Conservation (phyloP, 2,329 filamentous ascomycete genomes). For the Macrophomina tecta region DNA sequence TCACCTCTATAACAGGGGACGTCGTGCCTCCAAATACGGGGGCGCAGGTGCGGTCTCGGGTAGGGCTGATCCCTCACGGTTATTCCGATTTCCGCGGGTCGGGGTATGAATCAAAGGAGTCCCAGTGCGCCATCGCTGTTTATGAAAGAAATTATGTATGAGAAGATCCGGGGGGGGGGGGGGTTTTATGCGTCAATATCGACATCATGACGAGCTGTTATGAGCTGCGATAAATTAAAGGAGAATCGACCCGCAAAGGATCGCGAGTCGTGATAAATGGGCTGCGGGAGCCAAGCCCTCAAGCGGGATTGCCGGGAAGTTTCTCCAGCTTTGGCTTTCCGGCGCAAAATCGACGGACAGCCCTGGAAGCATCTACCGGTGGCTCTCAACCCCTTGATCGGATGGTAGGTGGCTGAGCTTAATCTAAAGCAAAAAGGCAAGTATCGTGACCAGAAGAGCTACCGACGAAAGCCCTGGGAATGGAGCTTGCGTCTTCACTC, state of each 20-base stretch:
- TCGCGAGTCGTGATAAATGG: slow-evolving; percentile 16
- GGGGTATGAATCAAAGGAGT: slow-evolving; percentile 21
- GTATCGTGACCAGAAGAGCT: slow-evolving; percentile 17
- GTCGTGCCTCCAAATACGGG: background rate
- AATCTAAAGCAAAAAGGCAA: slow-evolving; percentile 14
- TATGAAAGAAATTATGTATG: slow-evolving; percentile 19
- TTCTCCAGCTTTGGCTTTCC: background rate
- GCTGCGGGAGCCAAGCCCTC: slow-evolving; percentile 1
- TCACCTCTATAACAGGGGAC: background rate
- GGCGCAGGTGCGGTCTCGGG: background rate
- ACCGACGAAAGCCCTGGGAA: slow-evolving; percentile 12
- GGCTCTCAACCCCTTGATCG: background rate
- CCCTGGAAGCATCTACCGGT: too few relatives aligned
- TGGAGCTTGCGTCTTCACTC: background rate
- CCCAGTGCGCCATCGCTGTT: slow-evolving; percentile 18
- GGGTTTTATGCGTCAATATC: slow-evolving; percentile 9
- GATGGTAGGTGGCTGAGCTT: background rate
- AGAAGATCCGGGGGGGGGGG: background rate
- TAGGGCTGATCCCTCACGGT: background rate
- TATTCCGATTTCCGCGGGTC: background rate
- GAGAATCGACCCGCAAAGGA: slow-evolving; percentile 13
- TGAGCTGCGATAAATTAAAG: slow-evolving; percentile 22
- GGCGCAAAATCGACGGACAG: background rate
- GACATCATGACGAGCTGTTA: slow-evolving; percentile 19
- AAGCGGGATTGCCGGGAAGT: slow-evolving; percentile 18